Percentiles rank a stretch among this genome's conserved stretches.
phyloP scores from a whole-genome alignment of 129 eudicot genomes.

The Lactuca sativa region DNA sequence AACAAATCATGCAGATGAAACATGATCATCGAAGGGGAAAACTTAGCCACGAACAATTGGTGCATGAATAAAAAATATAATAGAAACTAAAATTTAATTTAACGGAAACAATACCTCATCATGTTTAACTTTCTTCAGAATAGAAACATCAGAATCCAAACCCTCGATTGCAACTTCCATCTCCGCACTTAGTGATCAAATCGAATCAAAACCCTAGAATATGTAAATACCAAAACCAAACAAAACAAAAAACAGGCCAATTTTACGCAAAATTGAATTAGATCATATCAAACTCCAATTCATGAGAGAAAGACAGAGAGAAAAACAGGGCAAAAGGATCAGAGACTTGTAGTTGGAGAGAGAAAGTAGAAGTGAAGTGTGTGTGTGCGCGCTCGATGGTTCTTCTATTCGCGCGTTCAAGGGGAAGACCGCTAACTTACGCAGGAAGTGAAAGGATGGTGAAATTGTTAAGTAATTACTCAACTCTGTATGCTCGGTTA shows the following conservation, averaged over 20 bases:
- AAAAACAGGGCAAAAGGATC: not conserved
- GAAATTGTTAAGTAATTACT: not conserved
- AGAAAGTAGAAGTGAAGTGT: not conserved
- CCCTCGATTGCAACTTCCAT: not conserved
- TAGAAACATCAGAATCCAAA: not conserved
- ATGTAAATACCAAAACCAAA: not conserved
- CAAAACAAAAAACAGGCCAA: not conserved
- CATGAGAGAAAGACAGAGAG: not conserved
- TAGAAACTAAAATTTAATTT: not conserved
- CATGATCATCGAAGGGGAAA: not conserved
- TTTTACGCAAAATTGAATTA: not conserved
- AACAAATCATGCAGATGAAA: not conserved
- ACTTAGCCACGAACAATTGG: no score
- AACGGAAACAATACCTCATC: not conserved
- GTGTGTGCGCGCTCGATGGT: not conserved
- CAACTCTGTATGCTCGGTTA: not conserved
- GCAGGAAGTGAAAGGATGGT: not conserved
- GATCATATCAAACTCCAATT: not conserved
- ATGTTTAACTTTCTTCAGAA: not conserved
- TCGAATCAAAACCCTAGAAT: not conserved
- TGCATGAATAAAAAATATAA: no score
- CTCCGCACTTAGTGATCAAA: not conserved
- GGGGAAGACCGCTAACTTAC: not conserved
- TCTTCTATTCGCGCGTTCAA: constrained; percentile 1
- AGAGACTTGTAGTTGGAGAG: not conserved